These are phyloP conservation scores for Sporisorium scitamineum DNA, from an alignment of 1,284 basidiomycete genomes.

Conservation along the genomic window DNA sequence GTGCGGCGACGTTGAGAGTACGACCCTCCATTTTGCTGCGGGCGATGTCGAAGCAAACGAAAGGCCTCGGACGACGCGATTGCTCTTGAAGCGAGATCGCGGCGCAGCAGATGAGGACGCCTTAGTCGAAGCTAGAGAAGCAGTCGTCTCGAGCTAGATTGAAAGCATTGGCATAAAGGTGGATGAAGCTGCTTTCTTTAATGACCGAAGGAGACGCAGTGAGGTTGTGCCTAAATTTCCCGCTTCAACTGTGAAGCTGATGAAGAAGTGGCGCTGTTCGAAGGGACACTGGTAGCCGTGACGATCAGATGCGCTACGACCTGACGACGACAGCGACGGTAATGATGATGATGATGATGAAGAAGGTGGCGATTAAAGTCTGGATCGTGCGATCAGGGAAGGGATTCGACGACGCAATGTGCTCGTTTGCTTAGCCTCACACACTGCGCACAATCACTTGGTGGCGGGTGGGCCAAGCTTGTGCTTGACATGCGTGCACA, in stretches of 20 bases:
- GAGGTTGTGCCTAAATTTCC: background rate
- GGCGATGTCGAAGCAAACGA: background rate
- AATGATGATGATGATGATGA: background rate
- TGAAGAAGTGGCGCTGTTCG: background rate
- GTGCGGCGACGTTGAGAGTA: conserved; percentile 44
- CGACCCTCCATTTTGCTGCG: conserved; percentile 26
- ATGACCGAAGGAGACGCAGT: background rate
- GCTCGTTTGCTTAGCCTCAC: background rate
- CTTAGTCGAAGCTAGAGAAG: background rate
- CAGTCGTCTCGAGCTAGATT: background rate
- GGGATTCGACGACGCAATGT: background rate
- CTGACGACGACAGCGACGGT: background rate
- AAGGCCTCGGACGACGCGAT: background rate
- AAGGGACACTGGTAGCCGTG: background rate
- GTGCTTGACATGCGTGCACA: background rate
- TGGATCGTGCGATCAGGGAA: background rate
- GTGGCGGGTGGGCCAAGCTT: background rate
- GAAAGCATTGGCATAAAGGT: background rate
- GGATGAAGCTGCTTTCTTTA: background rate
- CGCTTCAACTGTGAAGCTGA: background rate
- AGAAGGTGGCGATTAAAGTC: background rate
- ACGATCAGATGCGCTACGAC: background rate
- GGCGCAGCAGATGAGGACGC: background rate
- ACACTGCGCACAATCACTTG: background rate
- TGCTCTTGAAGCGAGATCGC: background rate